A percentile compares a stretch with the other conserved stretches of the same genome.
Conservation (phyloP, 148 eudicot species). For the Rhododendron henanense region DNA sequence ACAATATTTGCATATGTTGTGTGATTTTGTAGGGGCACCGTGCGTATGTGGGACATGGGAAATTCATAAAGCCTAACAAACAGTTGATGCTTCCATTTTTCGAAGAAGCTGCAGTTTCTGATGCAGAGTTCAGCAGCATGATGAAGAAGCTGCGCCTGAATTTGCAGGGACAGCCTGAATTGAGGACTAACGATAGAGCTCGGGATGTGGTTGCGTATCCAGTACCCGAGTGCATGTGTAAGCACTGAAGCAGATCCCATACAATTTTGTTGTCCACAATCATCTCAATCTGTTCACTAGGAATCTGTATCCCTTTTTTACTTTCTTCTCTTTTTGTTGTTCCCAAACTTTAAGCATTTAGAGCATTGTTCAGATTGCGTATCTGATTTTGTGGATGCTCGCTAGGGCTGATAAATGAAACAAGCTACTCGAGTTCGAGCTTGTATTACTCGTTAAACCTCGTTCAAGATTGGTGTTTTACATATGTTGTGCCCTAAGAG, state of each 20-base stretch:
- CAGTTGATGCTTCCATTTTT: slow-evolving; percentile 61
- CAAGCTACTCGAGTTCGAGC: neutral
- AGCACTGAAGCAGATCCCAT: slow-evolving; percentile 5
- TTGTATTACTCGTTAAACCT: neutral
- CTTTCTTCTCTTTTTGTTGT: neutral
- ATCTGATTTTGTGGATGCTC: neutral
- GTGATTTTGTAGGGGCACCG: slow-evolving; percentile 56
- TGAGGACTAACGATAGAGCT: slow-evolving; percentile 47
- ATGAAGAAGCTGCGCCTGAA: slow-evolving; percentile 54
- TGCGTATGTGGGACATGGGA: slow-evolving; percentile 70
- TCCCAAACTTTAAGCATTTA: neutral
- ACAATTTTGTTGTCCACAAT: no score
- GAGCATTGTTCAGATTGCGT: neutral
- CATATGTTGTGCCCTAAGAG: no score
- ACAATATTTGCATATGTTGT: neutral
- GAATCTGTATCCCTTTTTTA: neutral
- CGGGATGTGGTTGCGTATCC: slow-evolving; percentile 69
- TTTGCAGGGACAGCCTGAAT: slow-evolving; percentile 38
- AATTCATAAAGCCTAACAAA: slow-evolving; percentile 68
- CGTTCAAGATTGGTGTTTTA: neutral
- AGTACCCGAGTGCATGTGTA: slow-evolving; percentile 80
- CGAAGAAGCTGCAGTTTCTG: slow-evolving; percentile 33
- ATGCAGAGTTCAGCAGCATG: slow-evolving; percentile 31
- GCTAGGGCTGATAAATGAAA: neutral
- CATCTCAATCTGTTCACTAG: neutral